These are phyloP conservation scores for Aurinia saxatilis DNA, from an alignment of 345 rosid genomes.

Conservation along the genomic window DNA sequence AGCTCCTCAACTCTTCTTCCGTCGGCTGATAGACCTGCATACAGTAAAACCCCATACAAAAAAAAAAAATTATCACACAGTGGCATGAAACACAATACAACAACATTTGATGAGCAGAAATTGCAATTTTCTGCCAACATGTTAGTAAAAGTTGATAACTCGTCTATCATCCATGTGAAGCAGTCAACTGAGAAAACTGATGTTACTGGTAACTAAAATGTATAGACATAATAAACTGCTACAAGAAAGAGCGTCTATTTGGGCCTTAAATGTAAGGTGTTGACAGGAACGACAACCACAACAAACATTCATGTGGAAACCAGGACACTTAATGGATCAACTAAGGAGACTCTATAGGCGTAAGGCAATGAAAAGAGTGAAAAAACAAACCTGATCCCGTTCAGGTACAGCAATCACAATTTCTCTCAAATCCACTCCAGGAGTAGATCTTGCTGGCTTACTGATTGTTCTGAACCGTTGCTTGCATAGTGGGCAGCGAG, in stretches of 20 bases:
- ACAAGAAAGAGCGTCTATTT: too few relatives aligned
- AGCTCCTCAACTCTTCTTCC: conserved; percentile 96
- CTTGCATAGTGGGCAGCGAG: conserved; percentile 96
- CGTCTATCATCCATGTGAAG: conserved; percentile 8
- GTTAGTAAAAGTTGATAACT: conserved; percentile 7
- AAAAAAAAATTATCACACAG: not conserved
- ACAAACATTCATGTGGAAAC: conserved; percentile 1
- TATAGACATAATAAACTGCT: not conserved
- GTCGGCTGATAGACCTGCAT: conserved; percentile 90
- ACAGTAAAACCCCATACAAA: conserved; percentile 3
- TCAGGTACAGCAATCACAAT: conserved; percentile 62
- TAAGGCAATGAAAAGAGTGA: not conserved
- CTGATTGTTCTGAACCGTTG: conserved; percentile 80
- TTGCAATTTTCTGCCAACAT: not conserved
- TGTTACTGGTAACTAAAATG: not conserved
- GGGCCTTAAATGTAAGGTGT: not conserved
- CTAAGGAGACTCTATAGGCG: not conserved
- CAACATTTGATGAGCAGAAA: not conserved
- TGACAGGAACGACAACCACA: not conserved
- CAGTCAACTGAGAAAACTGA: not conserved
- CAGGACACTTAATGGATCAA: not conserved
- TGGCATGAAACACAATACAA: not conserved
- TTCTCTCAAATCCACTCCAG: conserved; percentile 76
- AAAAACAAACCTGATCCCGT: conserved; percentile 79
- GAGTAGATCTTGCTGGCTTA: conserved; percentile 66